Evolutionary conservation across 2,329 filamentous ascomycete genomes (phyloP).

Genomic region (Calonectria crousiana): DNA sequence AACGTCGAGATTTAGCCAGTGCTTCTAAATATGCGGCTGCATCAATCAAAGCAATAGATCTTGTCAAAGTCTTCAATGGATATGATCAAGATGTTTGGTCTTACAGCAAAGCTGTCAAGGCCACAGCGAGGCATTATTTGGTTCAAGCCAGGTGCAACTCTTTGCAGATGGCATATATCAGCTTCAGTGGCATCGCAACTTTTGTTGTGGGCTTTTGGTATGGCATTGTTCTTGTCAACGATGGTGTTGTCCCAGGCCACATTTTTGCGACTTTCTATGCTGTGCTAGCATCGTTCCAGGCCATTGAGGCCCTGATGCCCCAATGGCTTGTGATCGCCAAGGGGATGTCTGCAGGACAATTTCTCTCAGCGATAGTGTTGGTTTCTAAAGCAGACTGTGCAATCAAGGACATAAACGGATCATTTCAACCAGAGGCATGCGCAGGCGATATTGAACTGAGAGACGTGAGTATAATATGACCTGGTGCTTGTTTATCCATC

Average conservation of each 20-base stretch:
- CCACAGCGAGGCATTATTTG: slow-evolving; percentile 73
- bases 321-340: slow-evolving; percentile 84
- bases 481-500: not conserved
- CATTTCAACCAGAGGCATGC: slow-evolving; percentile 58
- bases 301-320: slow-evolving; percentile 79
- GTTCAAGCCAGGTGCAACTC: slow-evolving; percentile 77
- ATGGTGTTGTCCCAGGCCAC: slow-evolving; percentile 71
- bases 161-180: slow-evolving; percentile 78
- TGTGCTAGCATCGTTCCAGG: slow-evolving; percentile 80
- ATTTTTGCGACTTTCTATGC: slow-evolving; percentile 90
- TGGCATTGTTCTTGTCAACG: slow-evolving; percentile 76
- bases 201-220: slow-evolving; percentile 95
- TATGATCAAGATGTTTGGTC: slow-evolving; percentile 75
- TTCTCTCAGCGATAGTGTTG: slow-evolving; percentile 64
- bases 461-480: slow-evolving; percentile 63
- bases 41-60: slow-evolving; percentile 80
- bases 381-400: slow-evolving; percentile 31
- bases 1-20: slow-evolving; percentile 74
- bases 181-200: slow-evolving; percentile 80
- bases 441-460: slow-evolving; percentile 77
- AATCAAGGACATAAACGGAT: slow-evolving; percentile 12
- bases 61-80: slow-evolving; percentile 88
- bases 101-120: slow-evolving; percentile 70
- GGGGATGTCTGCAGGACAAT: slow-evolving; percentile 79
- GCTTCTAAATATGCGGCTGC: slow-evolving; percentile 80